Base-by-base conservation (phyloP, 2,329 filamentous ascomycete genomes). In the Aureobasidium sp. region DNA sequence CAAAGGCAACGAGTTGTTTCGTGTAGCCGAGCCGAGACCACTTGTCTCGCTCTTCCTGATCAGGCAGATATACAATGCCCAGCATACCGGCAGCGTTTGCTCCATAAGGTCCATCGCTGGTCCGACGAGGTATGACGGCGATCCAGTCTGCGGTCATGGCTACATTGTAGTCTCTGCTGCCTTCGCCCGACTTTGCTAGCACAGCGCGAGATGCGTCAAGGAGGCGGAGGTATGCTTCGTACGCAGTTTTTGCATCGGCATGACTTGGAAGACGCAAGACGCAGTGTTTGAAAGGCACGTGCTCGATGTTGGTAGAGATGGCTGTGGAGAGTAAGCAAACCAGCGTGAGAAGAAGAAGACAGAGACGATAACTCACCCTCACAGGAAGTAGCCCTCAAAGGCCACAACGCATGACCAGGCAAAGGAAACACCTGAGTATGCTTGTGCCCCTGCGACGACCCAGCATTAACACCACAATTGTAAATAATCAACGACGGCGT, bases 391-490 rank as follows among this genome's bases (percentile, higher is more conserved):
- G 47, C 37, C 17, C 21, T 43, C 0, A 25, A 65, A 11, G 69
- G 67, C 29, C 70, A 71, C 13, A 67, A 25, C 10, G 46, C 35
- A 42, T 66, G 63, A 0, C 57, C 60, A 2, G 74, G 73, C 53
- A 68, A 65, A 0, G 70, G 72, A 51, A 77, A 71, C 1, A 78
- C 60, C 61, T 78, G 76, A 61, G 77, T 66, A 66, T 78, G 76
- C 64, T 78, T 78, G 65, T 79, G 76, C 3, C 74, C 74, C 59
- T 76, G 71, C 15, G 72, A 75, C 1, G 69, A 73, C 19, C 76
- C 77, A 53, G 72, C 73, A 27, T 76, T 72, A 43, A 74, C 72
- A 15, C 77, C 77, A 54, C 76, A 77, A 63, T 78, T 78, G 65
- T 74, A 78, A 37, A 79, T 74, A 53, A 74, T 68, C 66, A 78